These are phyloP conservation scores for Pneumocystis murina DNA, from an alignment of 1,139 yeast genomes.

Conservation along the genomic window DNA sequence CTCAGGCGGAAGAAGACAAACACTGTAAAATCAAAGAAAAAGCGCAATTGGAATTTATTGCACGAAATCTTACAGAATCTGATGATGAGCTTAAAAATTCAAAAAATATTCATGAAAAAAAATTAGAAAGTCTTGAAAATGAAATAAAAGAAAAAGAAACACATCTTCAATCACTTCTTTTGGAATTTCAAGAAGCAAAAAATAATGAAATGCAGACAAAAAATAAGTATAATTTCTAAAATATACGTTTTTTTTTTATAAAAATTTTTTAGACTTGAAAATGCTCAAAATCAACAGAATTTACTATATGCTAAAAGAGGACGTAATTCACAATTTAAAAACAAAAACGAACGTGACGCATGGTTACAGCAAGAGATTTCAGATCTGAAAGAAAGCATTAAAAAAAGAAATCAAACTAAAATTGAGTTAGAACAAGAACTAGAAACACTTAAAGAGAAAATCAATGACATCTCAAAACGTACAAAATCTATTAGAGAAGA, in stretches of 20 bases:
- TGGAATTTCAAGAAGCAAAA: constrained; percentile 27
- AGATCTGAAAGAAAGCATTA: constrained; percentile 26
- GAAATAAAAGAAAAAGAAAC: constrained; percentile 15
- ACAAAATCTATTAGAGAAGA: constrained; percentile 15
- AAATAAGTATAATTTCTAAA: constrained; percentile 18
- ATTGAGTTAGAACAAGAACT: constrained; percentile 21
- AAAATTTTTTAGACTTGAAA: constrained; percentile 17
- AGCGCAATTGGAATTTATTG: constrained; percentile 25
- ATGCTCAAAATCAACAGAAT: constrained; percentile 41
- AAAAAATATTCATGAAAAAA: constrained; percentile 8
- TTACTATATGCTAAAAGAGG: constrained; percentile 61
- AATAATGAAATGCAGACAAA: constrained; percentile 32
- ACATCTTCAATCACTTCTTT: constrained; percentile 27
- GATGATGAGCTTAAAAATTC: constrained; percentile 10
- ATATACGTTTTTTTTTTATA: background rate
- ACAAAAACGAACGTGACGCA: constrained; percentile 44
- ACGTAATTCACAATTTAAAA: constrained; percentile 45
- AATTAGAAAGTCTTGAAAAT: constrained; percentile 18
- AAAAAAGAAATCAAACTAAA: constrained; percentile 14
- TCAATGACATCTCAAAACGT: constrained; percentile 20
- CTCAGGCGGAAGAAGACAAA: constrained; percentile 35
- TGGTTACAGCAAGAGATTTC: constrained; percentile 48
- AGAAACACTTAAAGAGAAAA: constrained; percentile 10
- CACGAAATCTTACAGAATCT: constrained; percentile 9
- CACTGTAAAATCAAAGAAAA: constrained; percentile 27